Evolutionary conservation across 306 rosid genomes (phyloP).

Genomic region (Ceratonia siliqua): DNA sequence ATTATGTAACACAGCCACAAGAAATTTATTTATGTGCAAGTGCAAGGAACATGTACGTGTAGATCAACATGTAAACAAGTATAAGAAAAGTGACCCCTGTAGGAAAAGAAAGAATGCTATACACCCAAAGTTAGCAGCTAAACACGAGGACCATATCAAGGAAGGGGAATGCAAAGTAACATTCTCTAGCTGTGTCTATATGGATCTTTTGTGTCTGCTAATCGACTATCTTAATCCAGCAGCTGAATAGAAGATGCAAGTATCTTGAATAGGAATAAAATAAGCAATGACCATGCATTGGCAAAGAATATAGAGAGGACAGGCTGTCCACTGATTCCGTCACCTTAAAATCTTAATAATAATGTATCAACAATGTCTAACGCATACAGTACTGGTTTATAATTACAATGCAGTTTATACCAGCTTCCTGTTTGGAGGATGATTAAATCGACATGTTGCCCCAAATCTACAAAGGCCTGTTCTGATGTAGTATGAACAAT

Average conservation of each 20-base stretch:
- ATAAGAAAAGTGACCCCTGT: constrained; percentile 10
- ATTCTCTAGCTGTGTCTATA: constrained; percentile 8
- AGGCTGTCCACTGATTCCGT: constrained; percentile 19
- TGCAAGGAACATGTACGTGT: neutral
- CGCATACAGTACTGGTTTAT: neutral
- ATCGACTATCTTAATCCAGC: constrained; percentile 6
- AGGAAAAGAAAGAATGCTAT: neutral
- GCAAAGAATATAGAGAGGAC: neutral
- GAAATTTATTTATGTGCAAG: neutral
- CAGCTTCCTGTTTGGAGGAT: constrained; percentile 95
- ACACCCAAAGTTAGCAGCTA: constrained; percentile 9
- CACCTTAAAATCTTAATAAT: neutral
- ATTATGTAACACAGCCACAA: neutral
- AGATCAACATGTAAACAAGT: neutral
- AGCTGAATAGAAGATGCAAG: neutral
- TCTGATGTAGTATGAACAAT: constrained; percentile 93
- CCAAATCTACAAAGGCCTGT: constrained; percentile 98
- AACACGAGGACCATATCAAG: constrained; percentile 8
- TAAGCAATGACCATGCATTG: neutral
- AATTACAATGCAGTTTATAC: constrained; percentile 50
- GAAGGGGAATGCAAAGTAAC: neutral
- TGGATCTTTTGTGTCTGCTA: neutral
- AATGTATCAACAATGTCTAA: constrained; percentile 13
- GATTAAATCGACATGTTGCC: constrained; percentile 92
- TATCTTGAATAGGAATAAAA: constrained; percentile 1